Evolutionary conservation across 106 monocot species (phyloP).

Genomic region (Phalaenopsis equestris): DNA sequence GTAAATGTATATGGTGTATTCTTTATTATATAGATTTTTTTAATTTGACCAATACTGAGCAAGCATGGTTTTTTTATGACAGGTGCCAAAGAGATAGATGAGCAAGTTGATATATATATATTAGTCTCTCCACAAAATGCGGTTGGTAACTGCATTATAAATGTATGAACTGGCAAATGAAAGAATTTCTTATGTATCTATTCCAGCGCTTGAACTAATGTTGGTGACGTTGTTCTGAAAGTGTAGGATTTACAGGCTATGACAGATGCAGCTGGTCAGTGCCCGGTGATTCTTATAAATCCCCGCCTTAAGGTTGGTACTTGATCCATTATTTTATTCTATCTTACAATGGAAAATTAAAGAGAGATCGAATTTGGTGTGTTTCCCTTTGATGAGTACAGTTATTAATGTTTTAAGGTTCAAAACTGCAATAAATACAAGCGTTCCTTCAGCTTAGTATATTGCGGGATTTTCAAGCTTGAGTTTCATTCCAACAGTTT

Average conservation of each 20-base stretch:
- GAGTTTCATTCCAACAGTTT: too few relatives aligned
- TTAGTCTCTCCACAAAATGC: constrained; percentile 95
- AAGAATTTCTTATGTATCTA: neutral
- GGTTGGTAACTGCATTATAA: constrained; percentile 94
- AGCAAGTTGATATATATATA: constrained; percentile 90
- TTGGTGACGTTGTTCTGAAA: neutral
- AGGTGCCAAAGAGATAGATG: constrained; percentile 79
- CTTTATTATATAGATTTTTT: neutral
- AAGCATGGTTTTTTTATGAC: neutral
- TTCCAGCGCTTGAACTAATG: neutral
- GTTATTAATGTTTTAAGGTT: neutral
- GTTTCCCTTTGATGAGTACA: neutral
- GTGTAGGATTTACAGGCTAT: constrained; percentile 78
- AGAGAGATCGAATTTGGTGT: neutral
- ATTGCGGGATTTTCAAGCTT: too few relatives aligned
- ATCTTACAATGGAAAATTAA: neutral
- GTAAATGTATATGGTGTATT: neutral
- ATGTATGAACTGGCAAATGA: constrained; percentile 35
- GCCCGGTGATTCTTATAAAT: constrained; percentile 96
- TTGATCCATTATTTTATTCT: neutral
- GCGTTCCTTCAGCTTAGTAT: neutral
- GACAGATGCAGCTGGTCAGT: constrained; percentile 77
- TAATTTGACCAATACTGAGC: neutral
- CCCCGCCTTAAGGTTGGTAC: constrained; percentile 78
- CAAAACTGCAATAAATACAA: neutral